Base-by-base conservation (phyloP, 345 rosid species). In the Heritiera fomes region DNA sequence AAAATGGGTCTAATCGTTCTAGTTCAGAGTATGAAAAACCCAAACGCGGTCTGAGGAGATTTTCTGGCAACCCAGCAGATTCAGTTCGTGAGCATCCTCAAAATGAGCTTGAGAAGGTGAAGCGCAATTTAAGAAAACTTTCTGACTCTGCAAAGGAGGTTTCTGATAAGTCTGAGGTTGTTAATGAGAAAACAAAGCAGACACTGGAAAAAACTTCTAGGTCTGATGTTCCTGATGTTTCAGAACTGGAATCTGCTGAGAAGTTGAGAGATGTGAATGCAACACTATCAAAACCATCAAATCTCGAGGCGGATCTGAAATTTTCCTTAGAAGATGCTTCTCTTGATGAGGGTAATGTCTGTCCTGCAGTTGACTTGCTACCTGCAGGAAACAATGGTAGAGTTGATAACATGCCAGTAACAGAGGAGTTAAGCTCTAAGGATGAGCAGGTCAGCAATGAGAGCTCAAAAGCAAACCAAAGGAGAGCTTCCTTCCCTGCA, bases 401-500 rank as follows among this genome's bases (percentile, higher is more conserved):
- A 78, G 68, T 77, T 82, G 90, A 83, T 76, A 81, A 87, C 78
- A 82, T 76, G 49, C 73, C 66, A 43, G 91, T 53, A 63, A 78
- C 77, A 28, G 80, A 79, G 68, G 85, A 82, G 53, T 38, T 75
- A 66, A 81, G 78, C 75, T 65, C 86, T 71, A 85, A 85, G 74
- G 87, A 84, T 78, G 85, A 80, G 75, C 60, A 77, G 56, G 68
- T 78, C 68, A 84, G 77, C 56, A 68, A 50, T 7, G 90, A 90
- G 73, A 82, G 81, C 84, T 82, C 62, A 76, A 87, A 90, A 70
- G 72, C 75, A 60, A 88, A 83, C 66, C 85, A 87, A 58, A 89
- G 97, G 85, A 87, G 96, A 85, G 86, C 89, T 63, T 92, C 97
- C 34, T 75, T 90, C 40, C 94, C 93, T 81, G 87, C 86, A 56